A percentile compares a stretch with the other conserved stretches of the same genome.
phyloP scores from a whole-genome alignment of 441 rosid species.

The Gossypium aridum region DNA sequence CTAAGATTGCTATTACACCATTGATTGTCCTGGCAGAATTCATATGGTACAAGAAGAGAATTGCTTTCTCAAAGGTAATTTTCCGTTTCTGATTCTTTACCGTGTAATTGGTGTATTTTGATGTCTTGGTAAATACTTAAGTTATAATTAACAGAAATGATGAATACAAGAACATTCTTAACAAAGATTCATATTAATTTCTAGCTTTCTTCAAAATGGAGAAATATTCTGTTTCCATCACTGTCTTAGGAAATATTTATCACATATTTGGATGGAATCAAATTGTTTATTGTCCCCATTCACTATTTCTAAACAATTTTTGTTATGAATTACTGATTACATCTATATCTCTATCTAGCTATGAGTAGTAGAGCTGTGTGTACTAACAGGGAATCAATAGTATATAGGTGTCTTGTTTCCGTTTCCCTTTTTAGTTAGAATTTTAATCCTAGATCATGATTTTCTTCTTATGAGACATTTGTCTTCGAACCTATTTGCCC shows the following conservation, averaged over 20 bases:
- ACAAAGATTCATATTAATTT: not conserved
- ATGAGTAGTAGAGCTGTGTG: not conserved
- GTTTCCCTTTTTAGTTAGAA: not conserved
- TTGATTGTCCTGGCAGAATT: constrained; percentile 85
- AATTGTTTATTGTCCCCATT: not conserved
- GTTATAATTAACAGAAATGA: not conserved
- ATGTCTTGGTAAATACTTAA: not conserved
- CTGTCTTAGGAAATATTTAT: not conserved
- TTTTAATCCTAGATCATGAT: not conserved
- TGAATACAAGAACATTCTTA: not conserved
- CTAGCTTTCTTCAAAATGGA: not conserved
- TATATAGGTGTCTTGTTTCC: not conserved
- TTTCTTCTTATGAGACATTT: not conserved
- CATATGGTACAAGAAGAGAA: constrained; percentile 60
- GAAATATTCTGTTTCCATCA: too few relatives aligned
- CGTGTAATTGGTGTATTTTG: not conserved
- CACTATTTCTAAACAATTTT: not conserved
- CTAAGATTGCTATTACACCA: constrained; percentile 86
- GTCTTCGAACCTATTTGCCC: not conserved
- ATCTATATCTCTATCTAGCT: not conserved
- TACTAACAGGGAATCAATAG: not conserved
- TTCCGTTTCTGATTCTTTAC: too few relatives aligned
- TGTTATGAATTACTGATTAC: not conserved
- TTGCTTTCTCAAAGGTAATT: constrained; percentile 59
- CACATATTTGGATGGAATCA: not conserved